phyloP scores from a whole-genome alignment of 306 rosid genomes.

The Clitoria ternatea region DNA sequence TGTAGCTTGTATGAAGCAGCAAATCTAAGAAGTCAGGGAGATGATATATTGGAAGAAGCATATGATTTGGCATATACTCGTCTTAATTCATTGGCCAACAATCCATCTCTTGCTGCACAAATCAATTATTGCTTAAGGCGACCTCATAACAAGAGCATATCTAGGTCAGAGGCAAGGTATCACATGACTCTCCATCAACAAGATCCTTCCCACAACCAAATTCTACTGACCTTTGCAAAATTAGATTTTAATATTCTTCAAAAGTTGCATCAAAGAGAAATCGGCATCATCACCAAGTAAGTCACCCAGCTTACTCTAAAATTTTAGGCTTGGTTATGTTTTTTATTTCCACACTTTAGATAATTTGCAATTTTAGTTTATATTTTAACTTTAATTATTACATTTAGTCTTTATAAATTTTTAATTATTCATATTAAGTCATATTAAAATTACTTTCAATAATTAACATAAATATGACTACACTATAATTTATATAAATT shows the following conservation, averaged over 20 bases:
- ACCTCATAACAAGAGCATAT: constrained; percentile 11
- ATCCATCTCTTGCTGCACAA: neutral
- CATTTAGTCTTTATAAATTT: no score
- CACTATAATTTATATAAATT: no score
- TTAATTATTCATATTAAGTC: no score
- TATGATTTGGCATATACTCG: neutral
- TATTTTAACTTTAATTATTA: no score
- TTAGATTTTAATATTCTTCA: constrained; percentile 28
- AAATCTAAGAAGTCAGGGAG: constrained; percentile 27
- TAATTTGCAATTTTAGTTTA: no score
- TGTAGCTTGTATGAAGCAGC: constrained; percentile 49
- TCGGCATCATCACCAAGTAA: neutral
- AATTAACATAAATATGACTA: no score
- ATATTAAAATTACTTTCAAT: no score
- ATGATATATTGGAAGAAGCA: constrained; percentile 38
- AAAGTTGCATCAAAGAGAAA: constrained; percentile 1
- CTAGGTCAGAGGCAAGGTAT: neutral
- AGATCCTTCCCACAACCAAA: neutral
- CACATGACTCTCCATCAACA: neutral
- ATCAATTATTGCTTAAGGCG: neutral
- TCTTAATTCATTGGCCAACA: neutral
- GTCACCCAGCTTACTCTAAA: neutral
- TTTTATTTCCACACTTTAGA: no score
- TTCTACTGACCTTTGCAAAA: constrained; percentile 21
- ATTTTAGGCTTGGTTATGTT: no score